Evolutionary conservation across 805 yeast species (phyloP).

Genomic region (Saccharomycopsis oosterbeekiorum): DNA sequence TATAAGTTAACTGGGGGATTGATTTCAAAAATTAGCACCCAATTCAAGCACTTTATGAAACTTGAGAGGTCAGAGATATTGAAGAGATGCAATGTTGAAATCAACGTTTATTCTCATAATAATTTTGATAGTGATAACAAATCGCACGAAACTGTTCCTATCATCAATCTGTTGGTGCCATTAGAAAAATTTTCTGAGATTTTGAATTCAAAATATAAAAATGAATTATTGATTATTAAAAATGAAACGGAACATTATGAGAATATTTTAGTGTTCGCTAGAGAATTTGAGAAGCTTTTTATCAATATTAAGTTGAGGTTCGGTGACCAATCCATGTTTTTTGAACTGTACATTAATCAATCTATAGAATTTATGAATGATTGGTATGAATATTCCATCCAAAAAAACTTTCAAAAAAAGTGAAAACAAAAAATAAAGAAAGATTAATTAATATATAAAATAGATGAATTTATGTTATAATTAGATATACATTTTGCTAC

Average conservation of each 20-base stretch:
- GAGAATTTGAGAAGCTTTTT: neutral
- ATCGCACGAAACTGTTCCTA: neutral
- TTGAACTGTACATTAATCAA: neutral
- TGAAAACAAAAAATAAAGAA: neutral
- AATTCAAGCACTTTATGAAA: neutral
- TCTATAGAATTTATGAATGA: neutral
- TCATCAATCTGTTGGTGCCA: neutral
- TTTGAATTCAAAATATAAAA: neutral
- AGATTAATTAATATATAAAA: neutral
- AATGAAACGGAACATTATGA: neutral
- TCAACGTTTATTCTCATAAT: neutral
- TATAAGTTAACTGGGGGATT: slow-evolving; percentile 1
- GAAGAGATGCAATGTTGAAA: neutral
- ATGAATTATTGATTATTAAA: neutral
- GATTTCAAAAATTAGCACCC: neutral
- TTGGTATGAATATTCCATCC: neutral
- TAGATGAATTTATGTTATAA: neutral
- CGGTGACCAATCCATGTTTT: neutral
- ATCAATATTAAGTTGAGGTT: neutral
- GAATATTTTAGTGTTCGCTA: neutral
- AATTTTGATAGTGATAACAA: neutral
- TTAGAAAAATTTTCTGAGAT: neutral
- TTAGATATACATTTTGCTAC: neutral
- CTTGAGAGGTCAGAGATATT: neutral
- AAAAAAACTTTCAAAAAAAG: neutral